Conservation (phyloP, 2,329 filamentous ascomycete species). For the Cytospora mali region DNA sequence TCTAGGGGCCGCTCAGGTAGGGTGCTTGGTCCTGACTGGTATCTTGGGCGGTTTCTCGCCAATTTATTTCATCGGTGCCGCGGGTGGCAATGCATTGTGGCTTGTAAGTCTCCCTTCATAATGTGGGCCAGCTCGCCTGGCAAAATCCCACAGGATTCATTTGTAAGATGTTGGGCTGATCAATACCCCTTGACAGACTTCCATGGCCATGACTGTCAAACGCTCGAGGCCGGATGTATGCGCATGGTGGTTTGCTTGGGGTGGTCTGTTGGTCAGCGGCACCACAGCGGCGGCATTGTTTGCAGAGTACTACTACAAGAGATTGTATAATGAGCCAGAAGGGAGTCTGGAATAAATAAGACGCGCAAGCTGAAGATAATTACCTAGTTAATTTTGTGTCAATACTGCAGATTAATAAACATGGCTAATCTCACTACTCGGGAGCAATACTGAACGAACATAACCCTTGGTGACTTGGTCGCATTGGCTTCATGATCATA, state of each 20-base stretch:
- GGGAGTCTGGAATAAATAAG: no score
- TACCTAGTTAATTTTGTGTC: no score
- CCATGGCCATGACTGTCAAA: slow-evolving; percentile 31
- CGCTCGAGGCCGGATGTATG: slow-evolving; percentile 30
- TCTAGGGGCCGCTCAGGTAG: slow-evolving; percentile 29
- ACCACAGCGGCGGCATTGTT: slow-evolving; percentile 30
- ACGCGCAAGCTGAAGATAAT: no score
- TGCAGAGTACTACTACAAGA: slow-evolving; percentile 26
- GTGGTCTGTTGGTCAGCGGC: slow-evolving; percentile 31
- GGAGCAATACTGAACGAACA: no score
- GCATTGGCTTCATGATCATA: no score
- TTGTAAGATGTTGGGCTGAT: no score
- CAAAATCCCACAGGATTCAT: no score
- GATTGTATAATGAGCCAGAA: neutral
- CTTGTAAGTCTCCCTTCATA: slow-evolving; percentile 4
- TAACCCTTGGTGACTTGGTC: no score
- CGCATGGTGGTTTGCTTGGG: slow-evolving; percentile 32
- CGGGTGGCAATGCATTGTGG: slow-evolving; percentile 29
- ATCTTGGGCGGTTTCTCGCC: slow-evolving; percentile 29
- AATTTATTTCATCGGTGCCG: slow-evolving; percentile 28
- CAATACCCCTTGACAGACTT: no score
- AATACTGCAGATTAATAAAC: no score
- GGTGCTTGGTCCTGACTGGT: slow-evolving; percentile 27
- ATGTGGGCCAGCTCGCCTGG: no score
- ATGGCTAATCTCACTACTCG: no score